Evolutionary conservation across 1,139 yeast genomes (phyloP).

Genomic region (Yamadazyma triangularis): DNA sequence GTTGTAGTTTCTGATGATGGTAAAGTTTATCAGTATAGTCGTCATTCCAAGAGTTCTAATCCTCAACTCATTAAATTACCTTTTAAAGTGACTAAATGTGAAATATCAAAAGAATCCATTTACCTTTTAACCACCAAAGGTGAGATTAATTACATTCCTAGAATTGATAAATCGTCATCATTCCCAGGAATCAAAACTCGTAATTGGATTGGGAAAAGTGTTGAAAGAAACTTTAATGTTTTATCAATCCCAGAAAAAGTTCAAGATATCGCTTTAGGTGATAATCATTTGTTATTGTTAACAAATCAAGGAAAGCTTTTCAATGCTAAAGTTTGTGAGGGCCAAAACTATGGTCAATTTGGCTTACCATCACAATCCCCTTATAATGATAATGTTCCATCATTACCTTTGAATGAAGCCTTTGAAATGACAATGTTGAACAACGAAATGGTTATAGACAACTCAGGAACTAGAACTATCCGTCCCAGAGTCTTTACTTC

Average conservation of each 20-base stretch:
- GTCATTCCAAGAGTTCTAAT: constrained; percentile 41
- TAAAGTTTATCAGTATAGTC: constrained; percentile 59
- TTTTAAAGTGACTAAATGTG: constrained; percentile 44
- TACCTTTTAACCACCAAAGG: constrained; percentile 57
- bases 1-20: constrained; percentile 70
- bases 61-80: constrained; percentile 31
- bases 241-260: constrained; percentile 41
- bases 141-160: constrained; percentile 50
- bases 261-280: constrained; percentile 54
- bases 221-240: constrained; percentile 12
- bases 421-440: constrained; percentile 35
- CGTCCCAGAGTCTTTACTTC: constrained; percentile 49
- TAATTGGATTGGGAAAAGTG: constrained; percentile 17
- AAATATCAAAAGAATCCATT: constrained; percentile 50
- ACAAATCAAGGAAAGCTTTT: constrained; percentile 62
- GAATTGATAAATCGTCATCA: constrained; percentile 13
- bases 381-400: constrained; percentile 26
- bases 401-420: constrained; percentile 25
- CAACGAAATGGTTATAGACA: constrained; percentile 23
- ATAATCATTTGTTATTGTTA: constrained; percentile 59
- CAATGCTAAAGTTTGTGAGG: constrained; percentile 53
- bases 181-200: constrained; percentile 3
- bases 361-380: constrained; percentile 76
- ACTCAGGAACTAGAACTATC: constrained; percentile 16
- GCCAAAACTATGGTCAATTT: constrained; percentile 65